Evolutionary conservation across 306 rosid genomes (phyloP).

Genomic region (Morella rubra): DNA sequence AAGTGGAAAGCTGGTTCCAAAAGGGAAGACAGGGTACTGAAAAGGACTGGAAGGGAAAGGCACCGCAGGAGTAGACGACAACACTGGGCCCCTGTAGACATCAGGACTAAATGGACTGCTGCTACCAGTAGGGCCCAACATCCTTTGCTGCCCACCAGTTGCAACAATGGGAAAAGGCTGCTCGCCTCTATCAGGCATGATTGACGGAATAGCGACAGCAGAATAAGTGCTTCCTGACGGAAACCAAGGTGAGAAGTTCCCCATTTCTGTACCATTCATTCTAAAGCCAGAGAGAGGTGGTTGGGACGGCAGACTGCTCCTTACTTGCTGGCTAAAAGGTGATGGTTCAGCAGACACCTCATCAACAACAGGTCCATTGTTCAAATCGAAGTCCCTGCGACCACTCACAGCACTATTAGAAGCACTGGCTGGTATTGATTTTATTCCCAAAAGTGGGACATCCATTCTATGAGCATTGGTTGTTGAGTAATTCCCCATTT

Average conservation of each 20-base stretch:
- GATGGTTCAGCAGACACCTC: conserved; percentile 61
- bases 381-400: conserved; percentile 83
- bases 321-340: conserved; percentile 52
- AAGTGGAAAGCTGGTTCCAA: conserved; percentile 76
- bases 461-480: conserved; percentile 49
- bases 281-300: conserved; percentile 53
- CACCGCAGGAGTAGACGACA: conserved; percentile 83
- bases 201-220: conserved; percentile 67
- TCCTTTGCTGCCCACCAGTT: conserved; percentile 65
- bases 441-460: conserved; percentile 46
- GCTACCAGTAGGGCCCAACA: conserved; percentile 63
- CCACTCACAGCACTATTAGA: conserved; percentile 57
- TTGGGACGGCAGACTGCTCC: conserved; percentile 43
- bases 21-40: conserved; percentile 82
- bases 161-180: conserved; percentile 58
- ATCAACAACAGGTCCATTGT: conserved; percentile 89
- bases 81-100: conserved; percentile 72
- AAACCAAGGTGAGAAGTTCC: conserved; percentile 81
- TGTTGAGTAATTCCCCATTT: conserved; percentile 44
- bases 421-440: conserved; percentile 61
- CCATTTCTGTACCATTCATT: conserved; percentile 60
- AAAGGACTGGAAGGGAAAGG: conserved; percentile 60
- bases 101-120: conserved; percentile 72
- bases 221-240: conserved; percentile 70
- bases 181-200: conserved; percentile 76